Evolutionary conservation across 2,329 filamentous ascomycete species (phyloP).

Genomic region (Aspergillus candidus): DNA sequence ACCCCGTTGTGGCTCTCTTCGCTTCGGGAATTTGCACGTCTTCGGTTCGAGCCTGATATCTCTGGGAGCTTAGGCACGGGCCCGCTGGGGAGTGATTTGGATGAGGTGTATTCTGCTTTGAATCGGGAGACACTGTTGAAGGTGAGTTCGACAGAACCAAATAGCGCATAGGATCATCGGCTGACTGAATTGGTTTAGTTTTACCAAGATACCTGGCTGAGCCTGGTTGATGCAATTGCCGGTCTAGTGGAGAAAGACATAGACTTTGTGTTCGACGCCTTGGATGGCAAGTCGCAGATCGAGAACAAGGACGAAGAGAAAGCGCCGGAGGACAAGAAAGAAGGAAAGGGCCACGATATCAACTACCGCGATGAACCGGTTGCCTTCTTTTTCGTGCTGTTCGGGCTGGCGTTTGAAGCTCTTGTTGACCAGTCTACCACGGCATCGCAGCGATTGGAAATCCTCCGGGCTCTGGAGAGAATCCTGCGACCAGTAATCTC

Average conservation of each 20-base stretch:
- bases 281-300: slow-evolving; percentile 67
- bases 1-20: slow-evolving; percentile 93
- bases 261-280: slow-evolving; percentile 91
- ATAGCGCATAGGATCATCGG: not conserved
- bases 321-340: slow-evolving; percentile 13
- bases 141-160: slow-evolving; percentile 28
- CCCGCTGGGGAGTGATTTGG: slow-evolving; percentile 75
- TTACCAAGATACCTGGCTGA: slow-evolving; percentile 96
- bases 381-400: slow-evolving; percentile 97
- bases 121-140: slow-evolving; percentile 88
- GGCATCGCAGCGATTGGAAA: slow-evolving; percentile 74
- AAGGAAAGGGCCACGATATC: slow-evolving; percentile 67
- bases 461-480: slow-evolving; percentile 86
- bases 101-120: slow-evolving; percentile 89
- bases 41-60: slow-evolving; percentile 95
- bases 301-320: slow-evolving; percentile 13
- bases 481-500: slow-evolving; percentile 91
- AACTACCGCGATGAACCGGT: slow-evolving; percentile 98
- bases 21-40: slow-evolving; percentile 82
- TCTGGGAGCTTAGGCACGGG: slow-evolving; percentile 81
- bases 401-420: slow-evolving; percentile 93
- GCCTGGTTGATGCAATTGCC: slow-evolving; percentile 93
- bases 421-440: slow-evolving; percentile 74
- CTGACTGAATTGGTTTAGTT: slow-evolving; percentile 47
- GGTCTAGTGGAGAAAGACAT: slow-evolving; percentile 97